phyloP scores from a whole-genome alignment of 2,329 filamentous ascomycete genomes.

The Coniochaeta pulveracea region DNA sequence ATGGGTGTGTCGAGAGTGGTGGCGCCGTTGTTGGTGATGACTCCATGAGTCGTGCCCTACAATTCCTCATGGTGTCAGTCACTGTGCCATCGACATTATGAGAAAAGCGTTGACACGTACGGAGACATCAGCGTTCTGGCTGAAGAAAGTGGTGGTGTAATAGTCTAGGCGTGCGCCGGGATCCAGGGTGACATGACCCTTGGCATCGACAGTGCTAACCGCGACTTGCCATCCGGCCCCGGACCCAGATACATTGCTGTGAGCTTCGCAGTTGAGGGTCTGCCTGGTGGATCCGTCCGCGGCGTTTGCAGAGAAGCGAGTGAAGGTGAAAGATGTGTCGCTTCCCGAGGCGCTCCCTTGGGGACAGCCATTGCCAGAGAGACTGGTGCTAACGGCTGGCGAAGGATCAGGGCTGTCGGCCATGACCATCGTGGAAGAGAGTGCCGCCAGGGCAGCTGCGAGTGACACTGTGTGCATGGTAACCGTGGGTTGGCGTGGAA shows the following conservation, averaged over 20 bases:
- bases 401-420: constrained; percentile 11
- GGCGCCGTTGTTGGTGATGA: constrained; percentile 14
- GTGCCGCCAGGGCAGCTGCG: constrained; percentile 10
- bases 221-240: constrained; percentile 26
- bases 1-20: constrained; percentile 17
- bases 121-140: constrained; percentile 20
- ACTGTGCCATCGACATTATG: background rate
- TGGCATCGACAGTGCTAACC: constrained; percentile 19
- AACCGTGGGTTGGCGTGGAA: no score
- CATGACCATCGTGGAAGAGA: constrained; percentile 12
- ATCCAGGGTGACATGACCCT: constrained; percentile 20
- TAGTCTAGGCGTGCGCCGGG: constrained; percentile 21
- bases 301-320: constrained; percentile 13
- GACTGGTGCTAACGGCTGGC: constrained; percentile 20
- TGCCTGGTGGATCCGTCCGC: constrained; percentile 14
- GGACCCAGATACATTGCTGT: constrained; percentile 19
- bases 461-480: no score
- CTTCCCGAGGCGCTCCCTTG: constrained; percentile 17
- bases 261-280: constrained; percentile 25
- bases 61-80: background rate
- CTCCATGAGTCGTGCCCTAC: constrained; percentile 18
- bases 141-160: constrained; percentile 24
- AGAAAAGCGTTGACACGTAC: constrained; percentile 12
- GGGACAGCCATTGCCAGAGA: constrained; percentile 25
- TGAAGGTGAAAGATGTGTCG: constrained; percentile 15